A percentile compares a stretch with the other conserved stretches of the same genome.
Conservation (phyloP, 257 asterid genomes). For the Solanum lycopersicoides region DNA sequence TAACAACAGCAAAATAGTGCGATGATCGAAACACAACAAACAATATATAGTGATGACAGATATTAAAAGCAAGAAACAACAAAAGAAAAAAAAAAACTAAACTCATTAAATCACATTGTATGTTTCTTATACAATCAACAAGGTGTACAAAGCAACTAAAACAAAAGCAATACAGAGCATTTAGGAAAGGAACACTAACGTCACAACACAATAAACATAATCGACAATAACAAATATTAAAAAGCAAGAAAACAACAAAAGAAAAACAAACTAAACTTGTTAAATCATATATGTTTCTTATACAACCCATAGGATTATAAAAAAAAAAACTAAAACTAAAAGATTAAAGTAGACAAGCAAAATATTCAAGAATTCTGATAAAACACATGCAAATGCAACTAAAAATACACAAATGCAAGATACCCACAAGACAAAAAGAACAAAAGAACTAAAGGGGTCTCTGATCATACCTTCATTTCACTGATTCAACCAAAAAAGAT, state of each 20-base stretch:
- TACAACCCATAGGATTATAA: not conserved
- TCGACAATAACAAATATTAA: not conserved
- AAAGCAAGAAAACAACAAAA: not conserved
- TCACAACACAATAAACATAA: no score
- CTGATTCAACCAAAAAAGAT: not conserved
- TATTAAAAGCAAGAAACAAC: not conserved
- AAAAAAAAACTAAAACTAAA: not conserved
- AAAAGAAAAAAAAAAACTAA: not conserved
- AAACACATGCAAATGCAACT: not conserved
- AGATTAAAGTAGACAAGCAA: not conserved
- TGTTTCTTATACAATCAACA: not conserved
- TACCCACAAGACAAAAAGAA: not conserved
- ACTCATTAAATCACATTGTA: not conserved
- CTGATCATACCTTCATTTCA: not conserved
- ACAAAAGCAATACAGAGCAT: not conserved
- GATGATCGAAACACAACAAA: not conserved
- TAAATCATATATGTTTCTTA: not conserved
- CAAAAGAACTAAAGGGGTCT: not conserved
- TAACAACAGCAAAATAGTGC: not conserved
- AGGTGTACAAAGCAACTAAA: not conserved
- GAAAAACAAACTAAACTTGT: not conserved
- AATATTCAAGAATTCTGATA: not conserved
- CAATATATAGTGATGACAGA: not conserved
- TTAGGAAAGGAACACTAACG: no score
- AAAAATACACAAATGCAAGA: not conserved